Base-by-base conservation (phyloP, 164 flowering plant genomes). In the Nymphaea thermarum region DNA sequence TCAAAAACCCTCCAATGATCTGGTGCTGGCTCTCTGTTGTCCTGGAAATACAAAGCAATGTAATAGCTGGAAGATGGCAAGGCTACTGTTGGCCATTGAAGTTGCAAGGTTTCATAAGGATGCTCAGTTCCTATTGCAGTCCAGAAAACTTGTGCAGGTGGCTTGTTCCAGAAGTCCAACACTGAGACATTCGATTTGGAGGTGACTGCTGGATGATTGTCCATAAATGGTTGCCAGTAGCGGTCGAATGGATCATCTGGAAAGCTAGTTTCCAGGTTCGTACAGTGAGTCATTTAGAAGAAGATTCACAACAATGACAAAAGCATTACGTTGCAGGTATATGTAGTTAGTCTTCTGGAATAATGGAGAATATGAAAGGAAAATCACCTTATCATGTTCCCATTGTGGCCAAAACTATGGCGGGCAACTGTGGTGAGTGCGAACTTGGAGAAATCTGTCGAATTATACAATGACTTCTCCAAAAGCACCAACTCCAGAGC, bases 171-270 rank as follows among this genome's bases (percentile, higher is more conserved):
- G 64, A 90, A 90, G 14, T 76, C 81, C 3, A 84, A 75, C 10
- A 91, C 16, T 11, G 71, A 80, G 47, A 90, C 66, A 15, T 73
- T 78, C 42, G 83, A 71, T 2, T 84, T 80, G 76, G 82, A 76
- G 11, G 18, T 16, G 0, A 84, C 91, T 0, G 67, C 65, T 0
- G 89, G 89, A 62, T 62, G 42, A 69, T 86, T 87, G 0, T 67
- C 89, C 61, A 25, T 74, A 76, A 81, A 89, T 4, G 88, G 83
- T 41, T 90, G 86, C 99, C 99, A 95, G 62, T 76, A 68, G 51
- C 98, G 88, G 75, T 95, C 81, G 81, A 72, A 92, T 55, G 71
- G 71, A 74, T 95, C 99, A 77, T 95, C 98, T 81, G 98, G 99
- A 80, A 68, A 95, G 61, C 98, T 95, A 84, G 70, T 75, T 74